Conservation (phyloP, 495 filamentous ascomycete species). For the Neurospora sp. region DNA sequence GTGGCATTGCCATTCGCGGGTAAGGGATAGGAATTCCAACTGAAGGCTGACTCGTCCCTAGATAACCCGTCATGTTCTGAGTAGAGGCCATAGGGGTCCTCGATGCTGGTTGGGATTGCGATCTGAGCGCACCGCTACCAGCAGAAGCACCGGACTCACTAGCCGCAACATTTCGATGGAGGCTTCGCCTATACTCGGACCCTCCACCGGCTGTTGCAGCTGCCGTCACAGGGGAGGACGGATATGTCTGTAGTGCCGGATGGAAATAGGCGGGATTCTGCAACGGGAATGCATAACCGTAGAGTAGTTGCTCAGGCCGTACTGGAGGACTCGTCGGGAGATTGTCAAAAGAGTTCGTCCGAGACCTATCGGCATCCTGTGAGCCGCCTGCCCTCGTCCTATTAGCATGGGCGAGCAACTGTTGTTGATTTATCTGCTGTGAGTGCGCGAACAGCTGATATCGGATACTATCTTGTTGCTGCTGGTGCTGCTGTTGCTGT, state of each 20-base stretch:
- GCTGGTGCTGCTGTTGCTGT: slow-evolving; percentile 22
- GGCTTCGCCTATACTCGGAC: slow-evolving; percentile 38
- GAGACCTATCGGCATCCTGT: slow-evolving; percentile 32
- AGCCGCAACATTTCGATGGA: slow-evolving; percentile 33
- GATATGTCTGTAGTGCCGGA: slow-evolving; percentile 31
- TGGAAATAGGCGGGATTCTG: slow-evolving; percentile 19
- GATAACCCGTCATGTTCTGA: slow-evolving; percentile 11
- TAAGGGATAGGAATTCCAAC: slow-evolving; percentile 22
- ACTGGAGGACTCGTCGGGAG: slow-evolving; percentile 40
- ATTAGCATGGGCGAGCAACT: slow-evolving; percentile 35
- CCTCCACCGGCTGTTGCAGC: slow-evolving; percentile 23
- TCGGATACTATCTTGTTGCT: slow-evolving; percentile 22
- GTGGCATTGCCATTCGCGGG: slow-evolving; percentile 31
- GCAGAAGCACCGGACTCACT: slow-evolving; percentile 26
- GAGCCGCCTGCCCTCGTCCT: slow-evolving; percentile 27
- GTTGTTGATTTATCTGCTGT: slow-evolving; percentile 34
- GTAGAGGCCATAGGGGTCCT: slow-evolving; percentile 25
- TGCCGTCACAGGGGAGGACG: slow-evolving; percentile 36
- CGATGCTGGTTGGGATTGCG: slow-evolving; percentile 47
- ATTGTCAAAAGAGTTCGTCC: slow-evolving; percentile 44
- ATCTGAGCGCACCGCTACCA: slow-evolving; percentile 38
- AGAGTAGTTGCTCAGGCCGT: slow-evolving; percentile 36
- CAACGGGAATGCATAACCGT: slow-evolving; percentile 17
- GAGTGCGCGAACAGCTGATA: slow-evolving; percentile 39
- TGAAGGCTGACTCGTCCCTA: slow-evolving; percentile 14